A percentile compares a stretch with the other conserved stretches of the same genome.
These are phyloP conservation scores for Neoscytalidium dimidiatum DNA, from an alignment of 2,329 filamentous ascomycete species.

Conservation along the genomic window DNA sequence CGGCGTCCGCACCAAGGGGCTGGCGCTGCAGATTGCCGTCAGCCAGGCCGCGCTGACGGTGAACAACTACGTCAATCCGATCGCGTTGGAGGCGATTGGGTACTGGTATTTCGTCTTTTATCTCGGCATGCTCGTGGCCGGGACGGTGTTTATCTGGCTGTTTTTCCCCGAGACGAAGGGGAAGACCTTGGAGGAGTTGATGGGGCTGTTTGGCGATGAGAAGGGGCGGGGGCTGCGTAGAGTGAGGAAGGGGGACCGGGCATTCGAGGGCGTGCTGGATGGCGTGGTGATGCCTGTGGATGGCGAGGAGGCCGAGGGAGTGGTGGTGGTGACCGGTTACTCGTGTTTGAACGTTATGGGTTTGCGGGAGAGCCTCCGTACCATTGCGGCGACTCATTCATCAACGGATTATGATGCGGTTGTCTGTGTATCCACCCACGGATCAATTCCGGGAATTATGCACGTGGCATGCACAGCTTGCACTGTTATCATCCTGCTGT, in stretches of 20 bases:
- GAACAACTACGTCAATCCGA: constrained; percentile 46
- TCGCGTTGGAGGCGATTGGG: constrained; percentile 39
- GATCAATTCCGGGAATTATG: no score
- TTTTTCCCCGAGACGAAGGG: constrained; percentile 4
- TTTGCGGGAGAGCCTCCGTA: no score
- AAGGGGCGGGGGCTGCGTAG: background rate
- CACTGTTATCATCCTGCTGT: no score
- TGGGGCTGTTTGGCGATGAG: background rate
- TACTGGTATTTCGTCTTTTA: constrained; percentile 24
- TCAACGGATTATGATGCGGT: no score
- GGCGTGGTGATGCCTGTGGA: background rate
- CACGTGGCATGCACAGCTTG: no score
- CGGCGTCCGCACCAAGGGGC: constrained; percentile 41
- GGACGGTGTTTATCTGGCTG: background rate
- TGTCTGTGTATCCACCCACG: no score
- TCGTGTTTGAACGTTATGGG: no score
- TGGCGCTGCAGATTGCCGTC: constrained; percentile 48
- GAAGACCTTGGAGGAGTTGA: constrained; percentile 1
- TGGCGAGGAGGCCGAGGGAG: no score
- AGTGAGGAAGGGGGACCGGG: background rate
- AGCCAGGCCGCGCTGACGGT: constrained; percentile 49
- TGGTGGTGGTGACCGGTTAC: no score
- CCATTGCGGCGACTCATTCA: no score
- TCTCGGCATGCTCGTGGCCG: background rate
- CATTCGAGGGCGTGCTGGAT: background rate